A percentile compares a stretch with the other conserved stretches of the same genome.
These are phyloP conservation scores for Venturiaceae sp. DNA, from an alignment of 2,329 filamentous ascomycete genomes.

Conservation along the genomic window DNA sequence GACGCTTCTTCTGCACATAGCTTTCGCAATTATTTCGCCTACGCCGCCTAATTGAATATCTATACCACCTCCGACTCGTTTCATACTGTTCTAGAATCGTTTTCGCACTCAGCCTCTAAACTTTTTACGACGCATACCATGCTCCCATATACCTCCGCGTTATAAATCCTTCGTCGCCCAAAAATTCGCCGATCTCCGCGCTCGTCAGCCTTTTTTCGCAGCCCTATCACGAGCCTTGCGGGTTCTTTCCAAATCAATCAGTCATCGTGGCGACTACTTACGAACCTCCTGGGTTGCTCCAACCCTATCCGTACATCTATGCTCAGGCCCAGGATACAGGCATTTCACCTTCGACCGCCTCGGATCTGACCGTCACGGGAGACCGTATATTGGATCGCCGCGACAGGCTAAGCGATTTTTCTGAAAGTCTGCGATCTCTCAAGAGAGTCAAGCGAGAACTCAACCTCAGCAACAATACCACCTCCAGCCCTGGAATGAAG, in stretches of 20 bases:
- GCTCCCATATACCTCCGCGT: neutral
- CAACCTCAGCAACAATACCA: neutral
- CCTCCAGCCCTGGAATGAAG: neutral
- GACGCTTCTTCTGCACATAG: neutral
- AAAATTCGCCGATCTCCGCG: neutral
- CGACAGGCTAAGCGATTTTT: conserved; percentile 11
- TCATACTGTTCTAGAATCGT: neutral
- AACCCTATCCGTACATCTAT: conserved; percentile 15
- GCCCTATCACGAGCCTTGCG: neutral
- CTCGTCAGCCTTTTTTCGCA: neutral
- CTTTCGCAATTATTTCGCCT: neutral
- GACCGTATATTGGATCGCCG: conserved; percentile 9
- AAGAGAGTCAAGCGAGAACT: conserved; percentile 9
- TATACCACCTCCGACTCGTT: neutral
- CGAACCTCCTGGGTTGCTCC: conserved; percentile 14
- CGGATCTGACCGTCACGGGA: conserved; percentile 12
- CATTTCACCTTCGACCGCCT: conserved; percentile 12
- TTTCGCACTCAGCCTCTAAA: neutral
- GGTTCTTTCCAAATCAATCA: neutral
- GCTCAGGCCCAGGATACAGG: conserved; percentile 6
- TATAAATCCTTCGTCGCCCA: neutral
- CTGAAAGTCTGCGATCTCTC: conserved; percentile 9
- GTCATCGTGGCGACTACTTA: conserved; percentile 22
- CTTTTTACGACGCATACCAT: neutral
- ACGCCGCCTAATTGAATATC: neutral